Evolutionary conservation across 345 rosid species (phyloP).

Genomic region (Aethionema arabicum): DNA sequence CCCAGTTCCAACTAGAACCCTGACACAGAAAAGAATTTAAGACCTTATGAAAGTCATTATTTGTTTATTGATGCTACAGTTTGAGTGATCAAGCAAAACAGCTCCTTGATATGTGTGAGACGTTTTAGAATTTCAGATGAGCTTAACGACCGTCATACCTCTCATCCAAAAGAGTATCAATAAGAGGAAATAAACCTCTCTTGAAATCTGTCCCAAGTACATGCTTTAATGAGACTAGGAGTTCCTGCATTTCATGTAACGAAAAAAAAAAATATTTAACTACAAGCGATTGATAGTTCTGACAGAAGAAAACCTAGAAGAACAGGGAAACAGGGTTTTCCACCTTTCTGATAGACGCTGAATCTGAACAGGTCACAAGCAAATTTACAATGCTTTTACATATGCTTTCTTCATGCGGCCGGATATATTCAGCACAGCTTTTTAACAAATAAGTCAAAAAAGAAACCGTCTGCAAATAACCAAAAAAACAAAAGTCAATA

Average conservation of each 20-base stretch:
- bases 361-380: slow-evolving; percentile 97
- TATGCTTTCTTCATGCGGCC: slow-evolving; percentile 96
- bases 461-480: slow-evolving; percentile 81
- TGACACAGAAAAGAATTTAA: slow-evolving; percentile 30
- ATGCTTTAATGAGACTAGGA: slow-evolving; percentile 93
- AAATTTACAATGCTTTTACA: slow-evolving; percentile 96
- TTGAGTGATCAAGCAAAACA: slow-evolving; percentile 12
- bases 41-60: slow-evolving; percentile 16
- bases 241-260: slow-evolving; percentile 64
- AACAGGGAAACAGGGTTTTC: slow-evolving; percentile 18
- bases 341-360: slow-evolving; percentile 95
- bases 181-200: slow-evolving; percentile 96
- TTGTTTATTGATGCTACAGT: slow-evolving; percentile 11
- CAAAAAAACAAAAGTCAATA: slow-evolving; percentile 28
- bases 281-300: slow-evolving; percentile 6
- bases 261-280: slow-evolving; percentile 16
- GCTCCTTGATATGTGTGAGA: slow-evolving; percentile 1
- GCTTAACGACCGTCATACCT: slow-evolving; percentile 47
- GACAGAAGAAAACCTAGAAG: slow-evolving; percentile 13
- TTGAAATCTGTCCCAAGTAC: slow-evolving; percentile 97
- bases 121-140: slow-evolving; percentile 9
- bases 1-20: slow-evolving; percentile 98
- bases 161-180: slow-evolving; percentile 93
- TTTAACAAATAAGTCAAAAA: slow-evolving; percentile 93
- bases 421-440: slow-evolving; percentile 92